Percentiles rank a stretch among this genome's conserved stretches.
phyloP scores from a whole-genome alignment of 768 basidiomycete genomes.

The Leccinum aurantiacum region DNA sequence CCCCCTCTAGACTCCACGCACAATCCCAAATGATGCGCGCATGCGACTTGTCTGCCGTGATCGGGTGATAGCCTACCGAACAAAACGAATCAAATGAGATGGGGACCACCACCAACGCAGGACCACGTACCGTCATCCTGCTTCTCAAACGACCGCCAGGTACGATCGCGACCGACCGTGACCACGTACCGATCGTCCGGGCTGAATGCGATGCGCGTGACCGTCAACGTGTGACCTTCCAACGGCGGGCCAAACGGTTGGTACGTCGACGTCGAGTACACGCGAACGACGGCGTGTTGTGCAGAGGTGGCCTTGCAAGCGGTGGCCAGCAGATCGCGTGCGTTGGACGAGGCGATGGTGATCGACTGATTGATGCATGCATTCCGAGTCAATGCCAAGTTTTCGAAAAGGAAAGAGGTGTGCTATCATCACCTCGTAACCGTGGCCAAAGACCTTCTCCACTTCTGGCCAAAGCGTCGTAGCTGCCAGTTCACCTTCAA shows the following conservation, averaged over 20 bases:
- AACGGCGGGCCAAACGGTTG: slow-evolving; percentile 71
- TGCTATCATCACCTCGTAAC: slow-evolving; percentile 74
- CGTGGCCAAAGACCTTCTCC: slow-evolving; percentile 97
- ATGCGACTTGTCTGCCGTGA: slow-evolving; percentile 80
- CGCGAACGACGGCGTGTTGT: slow-evolving; percentile 86
- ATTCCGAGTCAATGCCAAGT: neutral
- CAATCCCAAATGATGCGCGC: slow-evolving; percentile 96
- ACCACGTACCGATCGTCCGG: slow-evolving; percentile 77
- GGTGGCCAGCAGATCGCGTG: slow-evolving; percentile 73
- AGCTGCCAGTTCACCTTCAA: slow-evolving; percentile 87
- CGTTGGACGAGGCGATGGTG: slow-evolving; percentile 72
- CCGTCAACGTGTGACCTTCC: slow-evolving; percentile 82
- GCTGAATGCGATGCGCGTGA: slow-evolving; percentile 89
- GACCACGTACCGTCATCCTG: slow-evolving; percentile 40
- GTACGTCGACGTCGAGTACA: slow-evolving; percentile 75
- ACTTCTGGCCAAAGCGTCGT: slow-evolving; percentile 94
- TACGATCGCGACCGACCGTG: slow-evolving; percentile 87
- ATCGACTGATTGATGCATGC: slow-evolving; percentile 56
- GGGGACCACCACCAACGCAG: neutral
- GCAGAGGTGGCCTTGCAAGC: slow-evolving; percentile 86
- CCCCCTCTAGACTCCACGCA: slow-evolving; percentile 75
- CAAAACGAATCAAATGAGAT: neutral
- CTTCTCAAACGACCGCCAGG: slow-evolving; percentile 80
- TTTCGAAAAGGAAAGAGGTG: neutral
- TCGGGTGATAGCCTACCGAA: slow-evolving; percentile 54